Base-by-base conservation (phyloP, 2,329 filamentous ascomycete species). In the Aureobasidium namibiae region DNA sequence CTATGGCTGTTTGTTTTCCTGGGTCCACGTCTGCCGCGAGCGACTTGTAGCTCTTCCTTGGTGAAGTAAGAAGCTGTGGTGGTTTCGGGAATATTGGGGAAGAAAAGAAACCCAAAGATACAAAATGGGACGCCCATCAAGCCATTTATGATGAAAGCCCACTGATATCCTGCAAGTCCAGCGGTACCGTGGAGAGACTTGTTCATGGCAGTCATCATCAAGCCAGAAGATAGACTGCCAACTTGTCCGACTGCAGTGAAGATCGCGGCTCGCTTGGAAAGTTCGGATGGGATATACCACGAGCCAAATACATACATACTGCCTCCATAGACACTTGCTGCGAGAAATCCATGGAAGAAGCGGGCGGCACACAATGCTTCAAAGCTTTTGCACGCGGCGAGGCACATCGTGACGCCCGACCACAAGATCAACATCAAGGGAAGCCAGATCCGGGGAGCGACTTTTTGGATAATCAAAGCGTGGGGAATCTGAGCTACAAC, bases 351-450 rank as follows among this genome's bases (percentile, higher is more conserved):
- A 0, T 74, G 67, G 4, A 75, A 60, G 60, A 74, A 75, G 2
- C 73, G 67, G 10, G 71, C 70, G 0, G 69, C 72, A 59, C 73
- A 74, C 2, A 56, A 16, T 1, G 36, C 24, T 34, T 18, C 14
- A 4, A 29, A 56, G 7, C 3, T 42, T 23, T 16, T 56, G 26
- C 38, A 56, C 24, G 39, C 52, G 7, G 26, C 82, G 1, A 81
- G 84, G 36, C 77, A 73, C 81, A 87, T 85, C 2, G 85, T 88
- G 26, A 88, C 70, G 0, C 75, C 74, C 1, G 80, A 85, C 86
- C 86, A 89, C 57, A 82, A 66, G 21, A 85, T 60, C 79, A 86
- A 85, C 78, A 84, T 85, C 29, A 74, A 65, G 0, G 84, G 84
- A 23, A 68, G 59, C 65, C 82, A 88, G 62, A 82, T 74, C n/a